Base-by-base conservation (phyloP, 257 asterid species). In the Echites panduratus region DNA sequence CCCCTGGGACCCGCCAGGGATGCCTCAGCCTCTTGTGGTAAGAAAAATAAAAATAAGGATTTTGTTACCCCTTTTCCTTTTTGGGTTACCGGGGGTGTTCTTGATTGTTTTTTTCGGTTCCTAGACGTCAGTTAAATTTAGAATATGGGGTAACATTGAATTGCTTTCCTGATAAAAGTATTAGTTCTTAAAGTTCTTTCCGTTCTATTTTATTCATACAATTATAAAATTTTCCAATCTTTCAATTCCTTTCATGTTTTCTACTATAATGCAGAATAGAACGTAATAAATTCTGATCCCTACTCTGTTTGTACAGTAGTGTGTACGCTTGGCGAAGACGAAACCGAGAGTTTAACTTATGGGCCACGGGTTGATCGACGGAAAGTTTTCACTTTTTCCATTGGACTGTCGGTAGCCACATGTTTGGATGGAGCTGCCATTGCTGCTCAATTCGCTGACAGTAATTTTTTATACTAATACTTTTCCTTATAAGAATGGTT, bases 371-470 rank as follows among this genome's bases (percentile, higher is more conserved):
- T 85, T 79, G 88, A 83, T 79, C 86, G 98, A 75, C 88, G 98
- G 75, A 79, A 71, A 77, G 74, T 85, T 57, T n/a, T 87, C 70
- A 70, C 82, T 56, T 89, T 95, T 53, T 83, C 88, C 7, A 73
- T 87, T 43, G 97, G 90, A 71, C 75, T 89, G 66, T 76, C 88
- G 80, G 77, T 87, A 0, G 81, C 82, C 48, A 65, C 76, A 27
- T 56, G 68, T 76, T 76, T 72, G 20, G 50, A 38, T 70, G 87
- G 79, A 79, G 83, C 81, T 78, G 84, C 88, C 70, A 17, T 75
- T 72, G 92, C 98, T 71, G 79, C 93, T 79, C 85, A 90, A 84
- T 93, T 58, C 40, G 91, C 96, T 69, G 97, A 93, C 82, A 93
- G 97, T 93, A 89, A 86, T 32, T 80, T 49, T 73, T 82, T 71